These are phyloP conservation scores for Vitis rupestris DNA, from an alignment of 164 flowering plant genomes.

Conservation along the genomic window DNA sequence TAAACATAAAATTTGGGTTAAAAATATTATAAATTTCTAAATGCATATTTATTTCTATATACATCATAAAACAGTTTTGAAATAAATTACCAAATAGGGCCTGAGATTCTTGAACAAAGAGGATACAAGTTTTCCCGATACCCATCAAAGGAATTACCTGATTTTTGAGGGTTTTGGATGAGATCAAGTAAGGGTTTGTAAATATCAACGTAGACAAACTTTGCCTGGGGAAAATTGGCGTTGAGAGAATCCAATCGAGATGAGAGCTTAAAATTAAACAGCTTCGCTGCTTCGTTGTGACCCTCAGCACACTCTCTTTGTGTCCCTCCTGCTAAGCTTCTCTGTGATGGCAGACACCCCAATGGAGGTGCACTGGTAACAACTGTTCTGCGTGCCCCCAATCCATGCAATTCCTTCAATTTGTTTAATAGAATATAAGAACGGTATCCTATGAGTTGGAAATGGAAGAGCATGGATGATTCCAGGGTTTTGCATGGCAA, in stretches of 20 bases:
- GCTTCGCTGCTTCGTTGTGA: constrained; percentile 14
- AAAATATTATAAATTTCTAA: no score
- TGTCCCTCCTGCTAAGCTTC: constrained; percentile 19
- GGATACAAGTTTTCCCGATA: no score
- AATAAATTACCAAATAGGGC: no score
- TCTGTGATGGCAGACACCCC: constrained; percentile 25
- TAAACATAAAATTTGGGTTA: no score
- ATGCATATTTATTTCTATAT: no score
- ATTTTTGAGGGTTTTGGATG: constrained; percentile 22
- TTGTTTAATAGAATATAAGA: no score
- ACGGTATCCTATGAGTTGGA: no score
- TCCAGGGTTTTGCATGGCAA: neutral
- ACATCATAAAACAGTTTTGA: no score
- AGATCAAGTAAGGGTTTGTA: constrained; percentile 25
- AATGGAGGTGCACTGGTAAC: constrained; percentile 17
- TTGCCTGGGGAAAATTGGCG: constrained; percentile 10
- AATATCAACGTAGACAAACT: constrained; percentile 22
- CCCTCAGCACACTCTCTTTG: constrained; percentile 14
- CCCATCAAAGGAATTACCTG: constrained; percentile 15
- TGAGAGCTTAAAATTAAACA: constrained; percentile 21
- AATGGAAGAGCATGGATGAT: no score
- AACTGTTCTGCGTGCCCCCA: constrained; percentile 27
- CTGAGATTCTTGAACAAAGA: no score
- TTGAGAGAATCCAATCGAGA: constrained; percentile 2
- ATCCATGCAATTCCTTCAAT: no score